Evolutionary conservation across 257 asterid genomes (phyloP).

Genomic region (Nyctanthes arbortristis): DNA sequence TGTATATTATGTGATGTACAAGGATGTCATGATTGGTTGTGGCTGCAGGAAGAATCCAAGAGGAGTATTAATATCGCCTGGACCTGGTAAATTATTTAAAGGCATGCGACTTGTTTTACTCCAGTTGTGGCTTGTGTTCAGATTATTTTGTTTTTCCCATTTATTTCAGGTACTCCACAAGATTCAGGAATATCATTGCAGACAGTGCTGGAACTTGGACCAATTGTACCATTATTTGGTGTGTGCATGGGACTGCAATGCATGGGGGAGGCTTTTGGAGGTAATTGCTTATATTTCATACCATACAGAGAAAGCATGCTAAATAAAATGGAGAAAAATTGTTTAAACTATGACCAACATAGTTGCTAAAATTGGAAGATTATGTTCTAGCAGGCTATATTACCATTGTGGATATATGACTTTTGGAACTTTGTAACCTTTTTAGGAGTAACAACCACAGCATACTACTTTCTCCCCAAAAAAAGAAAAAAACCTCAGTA

Average conservation of each 20-base stretch:
- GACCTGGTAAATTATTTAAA: slow-evolving; percentile 62
- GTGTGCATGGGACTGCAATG: slow-evolving; percentile 99
- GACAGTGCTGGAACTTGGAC: slow-evolving; percentile 89
- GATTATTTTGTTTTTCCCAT: slow-evolving; percentile 2
- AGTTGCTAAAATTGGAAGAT: slow-evolving; percentile 5
- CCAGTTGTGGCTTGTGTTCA: background rate
- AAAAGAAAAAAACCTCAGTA: background rate
- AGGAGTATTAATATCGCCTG: slow-evolving; percentile 90
- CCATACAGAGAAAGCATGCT: background rate
- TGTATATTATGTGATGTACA: slow-evolving; percentile 7
- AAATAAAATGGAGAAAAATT: slow-evolving; percentile 5
- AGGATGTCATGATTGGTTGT: slow-evolving; percentile 1
- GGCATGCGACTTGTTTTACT: background rate
- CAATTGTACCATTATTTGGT: slow-evolving; percentile 85
- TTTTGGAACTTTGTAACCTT: slow-evolving; percentile 13
- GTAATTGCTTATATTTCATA: slow-evolving; percentile 36
- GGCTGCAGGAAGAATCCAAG: slow-evolving; percentile 78
- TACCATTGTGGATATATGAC: background rate
- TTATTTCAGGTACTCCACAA: slow-evolving; percentile 70
- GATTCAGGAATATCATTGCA: slow-evolving; percentile 97
- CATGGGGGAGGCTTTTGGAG: slow-evolving; percentile 99
- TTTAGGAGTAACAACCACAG: too few relatives aligned
- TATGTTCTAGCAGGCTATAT: background rate
- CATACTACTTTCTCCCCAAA: too few relatives aligned
- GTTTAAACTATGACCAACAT: background rate